Evolutionary conservation across 2,329 filamentous ascomycete species (phyloP).

Genomic region (Alternaria burnsii): DNA sequence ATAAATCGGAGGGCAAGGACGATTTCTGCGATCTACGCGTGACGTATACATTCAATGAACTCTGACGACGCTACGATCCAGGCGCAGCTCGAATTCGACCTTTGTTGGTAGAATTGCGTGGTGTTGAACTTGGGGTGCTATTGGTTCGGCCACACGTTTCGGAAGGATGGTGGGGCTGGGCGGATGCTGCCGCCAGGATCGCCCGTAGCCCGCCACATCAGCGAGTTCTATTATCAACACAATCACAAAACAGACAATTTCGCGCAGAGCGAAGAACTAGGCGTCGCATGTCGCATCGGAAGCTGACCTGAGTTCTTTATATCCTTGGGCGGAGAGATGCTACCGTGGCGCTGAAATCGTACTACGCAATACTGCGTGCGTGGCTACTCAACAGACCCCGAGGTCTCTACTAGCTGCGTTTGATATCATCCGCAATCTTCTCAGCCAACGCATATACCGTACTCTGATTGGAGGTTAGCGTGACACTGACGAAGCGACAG

Average conservation of each 20-base stretch:
- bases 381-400: neutral
- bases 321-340: neutral
- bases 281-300: neutral
- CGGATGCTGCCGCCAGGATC: no score
- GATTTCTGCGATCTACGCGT: no score
- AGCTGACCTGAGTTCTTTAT: neutral
- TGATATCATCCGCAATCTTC: conserved; percentile 43
- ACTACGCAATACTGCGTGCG: neutral
- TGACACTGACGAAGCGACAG: neutral
- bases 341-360: no score
- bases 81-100: no score
- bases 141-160: neutral
- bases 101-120: no score
- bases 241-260: neutral
- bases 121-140: no score
- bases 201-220: no score
- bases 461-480: conserved; percentile 9
- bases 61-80: no score
- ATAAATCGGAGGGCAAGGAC: no score
- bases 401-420: neutral
- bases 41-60: no score
- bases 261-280: neutral
- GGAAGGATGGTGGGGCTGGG: neutral
- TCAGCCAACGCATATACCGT: conserved; percentile 36
- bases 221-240: no score